A percentile compares a stretch with the other conserved stretches of the same genome.
These are phyloP conservation scores for Gossypium raimondii DNA, from an alignment of 345 rosid species.

Conservation along the genomic window DNA sequence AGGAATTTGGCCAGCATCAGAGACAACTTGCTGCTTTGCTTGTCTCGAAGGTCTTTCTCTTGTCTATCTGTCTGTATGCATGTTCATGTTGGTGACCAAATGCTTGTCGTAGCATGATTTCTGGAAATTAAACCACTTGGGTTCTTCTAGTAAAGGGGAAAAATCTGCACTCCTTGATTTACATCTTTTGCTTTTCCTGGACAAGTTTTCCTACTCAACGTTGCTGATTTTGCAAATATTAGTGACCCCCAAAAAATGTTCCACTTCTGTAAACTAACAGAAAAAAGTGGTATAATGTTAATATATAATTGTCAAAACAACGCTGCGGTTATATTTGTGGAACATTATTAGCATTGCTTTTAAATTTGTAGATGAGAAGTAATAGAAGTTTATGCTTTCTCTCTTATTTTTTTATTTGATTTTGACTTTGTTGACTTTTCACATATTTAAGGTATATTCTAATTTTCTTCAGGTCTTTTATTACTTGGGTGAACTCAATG, in stretches of 20 bases:
- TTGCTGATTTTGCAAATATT: not conserved
- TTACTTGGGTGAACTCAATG: constrained; percentile 93
- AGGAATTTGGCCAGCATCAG: constrained; percentile 44
- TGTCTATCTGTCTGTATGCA: not conserved
- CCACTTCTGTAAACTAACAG: not conserved
- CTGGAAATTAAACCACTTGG: not conserved
- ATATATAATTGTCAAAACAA: not conserved
- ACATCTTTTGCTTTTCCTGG: not conserved
- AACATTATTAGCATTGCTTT: not conserved
- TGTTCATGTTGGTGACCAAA: not conserved
- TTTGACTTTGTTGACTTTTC: not conserved
- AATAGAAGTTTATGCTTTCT: not conserved
- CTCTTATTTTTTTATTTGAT: not conserved
- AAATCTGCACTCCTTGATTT: not conserved
- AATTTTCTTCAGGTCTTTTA: constrained; percentile 66
- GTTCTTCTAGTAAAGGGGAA: not conserved
- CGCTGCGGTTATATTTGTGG: not conserved
- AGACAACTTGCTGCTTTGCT: constrained; percentile 91
- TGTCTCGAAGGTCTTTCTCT: constrained; percentile 72
- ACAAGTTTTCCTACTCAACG: not conserved
- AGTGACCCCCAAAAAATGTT: not conserved
- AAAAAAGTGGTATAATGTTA: not conserved
- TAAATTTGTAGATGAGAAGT: not conserved
- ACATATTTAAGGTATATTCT: constrained; percentile 2
- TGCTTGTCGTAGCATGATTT: not conserved